These are phyloP conservation scores for Backusella westeae DNA, from an alignment of 192 early-diverging fungal genomes.

Conservation along the genomic window DNA sequence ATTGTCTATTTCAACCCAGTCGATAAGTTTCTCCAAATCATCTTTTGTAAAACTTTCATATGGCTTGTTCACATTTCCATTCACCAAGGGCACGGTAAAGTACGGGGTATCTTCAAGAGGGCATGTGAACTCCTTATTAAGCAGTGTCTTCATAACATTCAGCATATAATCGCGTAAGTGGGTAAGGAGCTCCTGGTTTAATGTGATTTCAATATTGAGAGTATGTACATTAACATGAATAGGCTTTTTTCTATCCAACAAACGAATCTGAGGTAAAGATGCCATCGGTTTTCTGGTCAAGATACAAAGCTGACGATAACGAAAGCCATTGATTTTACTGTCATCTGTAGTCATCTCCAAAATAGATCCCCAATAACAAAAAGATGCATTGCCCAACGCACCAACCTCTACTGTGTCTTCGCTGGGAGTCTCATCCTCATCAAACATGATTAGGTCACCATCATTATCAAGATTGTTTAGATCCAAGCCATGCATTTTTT, in stretches of 20 bases:
- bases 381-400: neutral
- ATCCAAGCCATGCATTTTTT: no score
- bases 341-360: conserved; percentile 1
- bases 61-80: neutral
- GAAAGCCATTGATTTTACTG: conserved; percentile 9
- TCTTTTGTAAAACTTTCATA: conserved; percentile 32
- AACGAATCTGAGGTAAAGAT: conserved; percentile 16
- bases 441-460: neutral
- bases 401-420: neutral
- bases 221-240: conserved; percentile 17
- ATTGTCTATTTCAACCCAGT: conserved; percentile 43
- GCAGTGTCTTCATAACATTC: conserved; percentile 42
- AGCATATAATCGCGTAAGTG: conserved; percentile 50
- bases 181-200: conserved; percentile 37
- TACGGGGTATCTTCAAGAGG: conserved; percentile 45
- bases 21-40: conserved; percentile 32
- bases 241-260: conserved; percentile 24
- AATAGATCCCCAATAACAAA: conserved; percentile 30
- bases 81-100: conserved; percentile 51
- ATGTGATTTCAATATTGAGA: conserved; percentile 7
- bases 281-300: conserved; percentile 43
- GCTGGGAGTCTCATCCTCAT: neutral
- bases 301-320: conserved; percentile 43
- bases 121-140: conserved; percentile 49
- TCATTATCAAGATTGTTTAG: neutral